Evolutionary conservation across 1,139 yeast species (phyloP).

Genomic region (Blastobotrys aristatus): DNA sequence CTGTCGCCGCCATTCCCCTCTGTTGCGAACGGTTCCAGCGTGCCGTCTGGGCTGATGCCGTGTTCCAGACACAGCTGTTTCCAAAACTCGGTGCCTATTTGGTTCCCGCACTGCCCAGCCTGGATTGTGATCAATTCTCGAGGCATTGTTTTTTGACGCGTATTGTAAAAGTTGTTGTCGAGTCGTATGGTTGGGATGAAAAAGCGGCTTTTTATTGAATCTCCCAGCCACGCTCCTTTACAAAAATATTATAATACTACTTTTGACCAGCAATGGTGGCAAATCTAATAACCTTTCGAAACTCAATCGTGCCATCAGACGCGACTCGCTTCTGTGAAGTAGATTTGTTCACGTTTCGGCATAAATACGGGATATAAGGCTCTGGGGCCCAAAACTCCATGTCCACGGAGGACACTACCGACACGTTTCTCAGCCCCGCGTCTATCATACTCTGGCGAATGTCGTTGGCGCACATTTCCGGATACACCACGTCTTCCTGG

Average conservation of each 20-base stretch:
- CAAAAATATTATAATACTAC: too few relatives aligned
- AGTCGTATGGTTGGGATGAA: too few relatives aligned
- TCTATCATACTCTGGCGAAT: not conserved
- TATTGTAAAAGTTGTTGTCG: too few relatives aligned
- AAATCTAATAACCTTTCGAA: too few relatives aligned
- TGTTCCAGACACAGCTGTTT: conserved; percentile 83
- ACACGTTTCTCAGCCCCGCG: conserved; percentile 3
- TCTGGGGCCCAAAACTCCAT: conserved; percentile 4
- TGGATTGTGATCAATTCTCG: conserved; percentile 60
- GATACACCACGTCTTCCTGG: not conserved
- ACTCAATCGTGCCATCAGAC: too few relatives aligned
- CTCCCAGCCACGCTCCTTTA: too few relatives aligned
- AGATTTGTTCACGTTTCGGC: too few relatives aligned
- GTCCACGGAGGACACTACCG: not conserved
- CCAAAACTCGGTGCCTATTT: conserved; percentile 93
- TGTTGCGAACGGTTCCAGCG: conserved; percentile 34
- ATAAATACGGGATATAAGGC: too few relatives aligned
- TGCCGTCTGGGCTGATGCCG: conserved; percentile 76
- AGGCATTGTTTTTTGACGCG: too few relatives aligned
- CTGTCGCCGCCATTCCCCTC: conserved; percentile 51
- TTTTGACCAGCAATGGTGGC: too few relatives aligned
- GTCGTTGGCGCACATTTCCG: not conserved
- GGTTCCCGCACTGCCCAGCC: conserved; percentile 94
- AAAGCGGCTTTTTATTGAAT: too few relatives aligned
- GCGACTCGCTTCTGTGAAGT: too few relatives aligned